phyloP scores from a whole-genome alignment of 257 asterid species.

The Solanum bukasovii region DNA sequence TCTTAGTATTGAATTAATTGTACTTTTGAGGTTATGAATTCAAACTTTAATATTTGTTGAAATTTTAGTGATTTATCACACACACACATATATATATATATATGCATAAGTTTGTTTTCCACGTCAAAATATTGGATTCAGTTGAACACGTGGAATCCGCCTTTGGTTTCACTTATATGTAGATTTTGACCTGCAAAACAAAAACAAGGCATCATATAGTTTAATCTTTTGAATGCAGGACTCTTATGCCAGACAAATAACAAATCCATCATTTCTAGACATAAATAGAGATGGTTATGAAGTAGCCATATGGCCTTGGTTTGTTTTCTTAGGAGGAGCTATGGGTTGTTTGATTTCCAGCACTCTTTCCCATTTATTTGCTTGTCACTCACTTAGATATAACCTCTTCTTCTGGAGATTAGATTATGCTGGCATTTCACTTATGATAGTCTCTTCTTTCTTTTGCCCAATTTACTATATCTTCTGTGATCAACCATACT shows the following conservation, averaged over 20 bases:
- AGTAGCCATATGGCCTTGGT: conserved; percentile 84
- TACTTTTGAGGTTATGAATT: not conserved
- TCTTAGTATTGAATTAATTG: not conserved
- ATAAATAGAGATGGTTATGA: conserved; percentile 13
- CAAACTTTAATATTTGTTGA: not conserved
- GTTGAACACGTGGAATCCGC: not conserved
- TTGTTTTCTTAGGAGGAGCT: conserved; percentile 77
- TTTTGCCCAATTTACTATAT: conserved; percentile 71
- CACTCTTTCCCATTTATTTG: conserved; percentile 68
- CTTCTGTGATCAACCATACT: conserved; percentile 49
- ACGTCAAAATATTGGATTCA: not conserved
- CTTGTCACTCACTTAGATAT: conserved; percentile 79
- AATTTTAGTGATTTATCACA: not conserved
- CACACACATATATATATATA: too few species aligned
- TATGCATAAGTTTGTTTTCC: not conserved
- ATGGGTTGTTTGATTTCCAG: conserved; percentile 72
- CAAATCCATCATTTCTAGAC: conserved; percentile 22
- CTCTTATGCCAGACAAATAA: conserved; percentile 26
- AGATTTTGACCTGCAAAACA: not conserved
- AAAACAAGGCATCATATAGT: not conserved
- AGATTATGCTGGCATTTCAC: conserved; percentile 76
- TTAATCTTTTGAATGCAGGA: conserved; percentile 32
- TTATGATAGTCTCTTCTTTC: conserved; percentile 85
- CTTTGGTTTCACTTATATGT: not conserved
- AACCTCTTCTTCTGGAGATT: conserved; percentile 86